Evolutionary conservation across 306 rosid genomes (phyloP).

Genomic region (Lathyrus sativus): DNA sequence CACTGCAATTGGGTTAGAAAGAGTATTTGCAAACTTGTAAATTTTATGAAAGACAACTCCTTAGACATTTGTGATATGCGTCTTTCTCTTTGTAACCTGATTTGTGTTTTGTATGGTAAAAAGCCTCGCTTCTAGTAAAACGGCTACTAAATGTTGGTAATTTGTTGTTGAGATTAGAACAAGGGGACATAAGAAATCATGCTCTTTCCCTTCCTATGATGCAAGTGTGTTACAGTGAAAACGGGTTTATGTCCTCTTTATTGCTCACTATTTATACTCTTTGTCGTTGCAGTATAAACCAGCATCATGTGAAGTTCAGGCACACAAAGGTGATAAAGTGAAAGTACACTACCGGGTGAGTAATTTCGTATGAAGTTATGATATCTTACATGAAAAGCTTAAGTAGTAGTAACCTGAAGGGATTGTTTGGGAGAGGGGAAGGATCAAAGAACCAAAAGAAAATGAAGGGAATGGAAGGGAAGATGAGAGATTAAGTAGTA

Average conservation of each 20-base stretch:
- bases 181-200: neutral
- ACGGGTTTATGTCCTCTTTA: slow-evolving; percentile 21
- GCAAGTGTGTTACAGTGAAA: neutral
- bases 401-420: neutral
- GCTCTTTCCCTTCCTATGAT: neutral
- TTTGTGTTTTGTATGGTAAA: neutral
- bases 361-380: slow-evolving; percentile 22
- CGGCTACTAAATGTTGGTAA: neutral
- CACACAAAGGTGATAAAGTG: slow-evolving; percentile 90
- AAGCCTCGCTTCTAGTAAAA: neutral
- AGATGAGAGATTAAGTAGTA: slow-evolving; percentile 1
- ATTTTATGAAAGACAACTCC: neutral
- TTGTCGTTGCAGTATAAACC: slow-evolving; percentile 74
- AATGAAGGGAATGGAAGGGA: neutral
- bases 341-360: slow-evolving; percentile 95
- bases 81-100: neutral
- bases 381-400: slow-evolving; percentile 12
- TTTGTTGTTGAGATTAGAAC: slow-evolving; percentile 22
- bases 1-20: no score
- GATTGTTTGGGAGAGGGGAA: slow-evolving; percentile 13
- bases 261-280: slow-evolving; percentile 17
- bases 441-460: neutral
- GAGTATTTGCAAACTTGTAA: neutral
- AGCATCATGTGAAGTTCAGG: slow-evolving; percentile 73
- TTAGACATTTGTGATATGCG: neutral